Percentiles rank a stretch among this genome's conserved stretches.
Conservation (phyloP, 768 basidiomycete species). For the Lentinus tigrinus region DNA sequence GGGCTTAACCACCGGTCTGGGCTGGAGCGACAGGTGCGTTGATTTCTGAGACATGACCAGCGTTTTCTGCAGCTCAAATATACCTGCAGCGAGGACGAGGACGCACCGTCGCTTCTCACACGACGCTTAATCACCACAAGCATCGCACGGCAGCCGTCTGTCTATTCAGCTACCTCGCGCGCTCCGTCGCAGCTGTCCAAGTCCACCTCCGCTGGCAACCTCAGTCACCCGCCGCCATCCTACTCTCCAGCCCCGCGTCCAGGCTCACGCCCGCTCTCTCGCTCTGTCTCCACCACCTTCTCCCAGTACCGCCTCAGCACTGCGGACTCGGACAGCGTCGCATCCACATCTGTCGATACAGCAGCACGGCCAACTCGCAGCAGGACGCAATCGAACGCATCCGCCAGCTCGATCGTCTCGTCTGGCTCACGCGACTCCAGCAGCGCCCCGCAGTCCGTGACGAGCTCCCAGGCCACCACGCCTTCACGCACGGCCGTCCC, state of each 20-base stretch:
- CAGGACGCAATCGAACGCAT: conserved; percentile 15
- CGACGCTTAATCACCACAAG: conserved; percentile 34
- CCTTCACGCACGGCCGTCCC: not conserved
- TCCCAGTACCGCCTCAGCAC: conserved; percentile 9
- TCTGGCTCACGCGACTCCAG: conserved; percentile 15
- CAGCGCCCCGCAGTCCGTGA: conserved; percentile 8
- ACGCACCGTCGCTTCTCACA: conserved; percentile 39
- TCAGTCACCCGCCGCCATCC: conserved; percentile 8
- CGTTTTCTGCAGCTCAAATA: not conserved
- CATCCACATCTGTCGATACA: conserved; percentile 5
- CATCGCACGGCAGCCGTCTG: conserved; percentile 25
- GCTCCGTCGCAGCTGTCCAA: conserved; percentile 9
- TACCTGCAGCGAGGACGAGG: conserved; percentile 38
- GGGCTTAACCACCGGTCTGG: conserved; percentile 41
- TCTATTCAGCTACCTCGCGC: conserved; percentile 7
- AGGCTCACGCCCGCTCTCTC: conserved; percentile 5
- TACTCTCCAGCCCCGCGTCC: conserved; percentile 6
- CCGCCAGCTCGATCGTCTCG: conserved; percentile 10
- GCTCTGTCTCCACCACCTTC: conserved; percentile 13
- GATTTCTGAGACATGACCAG: too few relatives aligned
- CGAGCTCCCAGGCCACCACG: conserved; percentile 11
- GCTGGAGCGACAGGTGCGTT: conserved; percentile 40
- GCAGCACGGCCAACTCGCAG: not conserved
- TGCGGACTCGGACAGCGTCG: conserved; percentile 5
- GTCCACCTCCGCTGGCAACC: conserved; percentile 7